These are phyloP conservation scores for Colletotrichum scovillei DNA, from an alignment of 2,329 filamentous ascomycete genomes.

Conservation along the genomic window DNA sequence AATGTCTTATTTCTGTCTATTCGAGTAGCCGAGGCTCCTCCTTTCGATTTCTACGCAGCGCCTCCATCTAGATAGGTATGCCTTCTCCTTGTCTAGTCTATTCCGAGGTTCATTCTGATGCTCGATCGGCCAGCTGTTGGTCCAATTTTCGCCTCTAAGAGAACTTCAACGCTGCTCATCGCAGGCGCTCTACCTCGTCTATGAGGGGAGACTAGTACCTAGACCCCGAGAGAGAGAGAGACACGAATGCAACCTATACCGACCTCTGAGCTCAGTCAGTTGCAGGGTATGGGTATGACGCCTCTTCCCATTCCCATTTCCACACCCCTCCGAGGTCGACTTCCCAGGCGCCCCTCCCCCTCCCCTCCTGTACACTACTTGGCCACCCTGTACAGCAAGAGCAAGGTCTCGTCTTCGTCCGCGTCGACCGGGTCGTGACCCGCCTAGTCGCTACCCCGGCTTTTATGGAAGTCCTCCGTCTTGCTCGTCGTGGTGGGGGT, in stretches of 20 bases:
- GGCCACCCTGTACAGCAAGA: slow-evolving; percentile 22
- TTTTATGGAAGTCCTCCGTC: slow-evolving; percentile 27
- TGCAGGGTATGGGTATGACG: slow-evolving; percentile 25
- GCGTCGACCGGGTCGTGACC: slow-evolving; percentile 22
- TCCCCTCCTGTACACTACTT: background rate
- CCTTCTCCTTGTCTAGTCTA: background rate
- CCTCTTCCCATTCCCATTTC: slow-evolving; percentile 9
- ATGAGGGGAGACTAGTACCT: slow-evolving; percentile 14
- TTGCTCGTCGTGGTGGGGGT: slow-evolving; percentile 29
- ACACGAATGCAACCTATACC: slow-evolving; percentile 21
- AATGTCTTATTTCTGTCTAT: slow-evolving; percentile 30
- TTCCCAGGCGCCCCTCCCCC: slow-evolving; percentile 2
- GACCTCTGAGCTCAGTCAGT: slow-evolving; percentile 23
- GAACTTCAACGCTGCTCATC: slow-evolving; percentile 1
- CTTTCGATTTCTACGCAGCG: background rate
- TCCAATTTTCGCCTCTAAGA: background rate
- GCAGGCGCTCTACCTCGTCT: slow-evolving; percentile 25
- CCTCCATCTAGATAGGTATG: background rate
- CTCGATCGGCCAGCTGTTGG: background rate
- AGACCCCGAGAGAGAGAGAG: slow-evolving; percentile 15
- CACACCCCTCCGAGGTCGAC: background rate
- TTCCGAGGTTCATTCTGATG: background rate
- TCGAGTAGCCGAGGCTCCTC: slow-evolving; percentile 17
- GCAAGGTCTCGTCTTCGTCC: slow-evolving; percentile 20
- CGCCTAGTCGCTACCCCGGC: slow-evolving; percentile 31